Evolutionary conservation across 23 red algal species (phyloP).

Genomic region (Agarophyton chilense): DNA sequence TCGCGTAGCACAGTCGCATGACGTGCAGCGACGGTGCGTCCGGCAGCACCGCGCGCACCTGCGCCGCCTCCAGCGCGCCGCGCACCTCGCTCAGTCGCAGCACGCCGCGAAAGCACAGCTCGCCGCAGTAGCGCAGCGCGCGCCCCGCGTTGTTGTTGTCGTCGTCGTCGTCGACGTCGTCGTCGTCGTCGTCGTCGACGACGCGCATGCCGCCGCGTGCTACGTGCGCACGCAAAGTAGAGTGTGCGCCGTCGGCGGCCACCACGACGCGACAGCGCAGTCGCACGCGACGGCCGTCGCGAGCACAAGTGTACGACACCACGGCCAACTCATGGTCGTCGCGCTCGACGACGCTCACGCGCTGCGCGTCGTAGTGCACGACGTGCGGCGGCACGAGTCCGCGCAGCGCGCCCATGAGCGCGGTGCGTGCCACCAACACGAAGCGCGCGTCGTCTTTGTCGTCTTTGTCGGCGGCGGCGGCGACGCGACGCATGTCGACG

Average conservation of each 20-base stretch:
- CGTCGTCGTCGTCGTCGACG: too few relatives aligned
- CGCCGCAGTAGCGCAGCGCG: constrained; percentile 40
- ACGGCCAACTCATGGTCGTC: neutral
- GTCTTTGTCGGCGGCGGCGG: constrained; percentile 36
- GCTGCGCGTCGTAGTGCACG: constrained; percentile 25
- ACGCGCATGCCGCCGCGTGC: too few relatives aligned
- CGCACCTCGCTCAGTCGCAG: neutral
- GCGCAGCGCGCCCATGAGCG: constrained; percentile 21
- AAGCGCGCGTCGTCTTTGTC: too few relatives aligned
- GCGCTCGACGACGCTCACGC: constrained; percentile 3
- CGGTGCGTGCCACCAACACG: constrained; percentile 19
- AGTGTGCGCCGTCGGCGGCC: constrained; percentile 78
- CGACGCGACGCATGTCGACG: constrained; percentile 66
- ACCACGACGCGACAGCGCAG: constrained; percentile 44
- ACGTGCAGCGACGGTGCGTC: neutral
- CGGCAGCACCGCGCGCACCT: too few relatives aligned
- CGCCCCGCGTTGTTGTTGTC: constrained; percentile 8
- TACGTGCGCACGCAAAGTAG: constrained; percentile 46
- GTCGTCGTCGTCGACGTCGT: too few relatives aligned
- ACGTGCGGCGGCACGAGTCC: constrained; percentile 13
- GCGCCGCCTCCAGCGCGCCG: neutral
- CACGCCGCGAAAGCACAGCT: constrained; percentile 77
- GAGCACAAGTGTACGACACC: neutral
- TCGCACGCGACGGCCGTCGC: neutral
- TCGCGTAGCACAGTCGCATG: constrained; percentile 67